Percentiles rank a stretch among this genome's conserved stretches.
phyloP scores from a whole-genome alignment of 257 asterid species.

The Buddleja alternifolia region DNA sequence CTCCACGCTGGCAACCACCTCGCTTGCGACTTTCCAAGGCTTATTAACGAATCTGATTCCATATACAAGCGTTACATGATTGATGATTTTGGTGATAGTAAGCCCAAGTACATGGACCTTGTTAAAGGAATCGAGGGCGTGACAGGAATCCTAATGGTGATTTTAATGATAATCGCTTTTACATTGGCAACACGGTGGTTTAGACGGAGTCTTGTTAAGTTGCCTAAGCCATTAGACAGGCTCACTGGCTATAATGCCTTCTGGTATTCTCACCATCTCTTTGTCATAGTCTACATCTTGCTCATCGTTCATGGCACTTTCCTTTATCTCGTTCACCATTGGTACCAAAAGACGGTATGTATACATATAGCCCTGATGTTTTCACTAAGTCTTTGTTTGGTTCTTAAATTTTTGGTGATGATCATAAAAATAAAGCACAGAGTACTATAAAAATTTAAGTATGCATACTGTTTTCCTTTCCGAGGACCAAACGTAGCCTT shows the following conservation, averaged over 20 bases:
- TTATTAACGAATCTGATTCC: slow-evolving; percentile 44
- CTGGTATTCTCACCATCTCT: slow-evolving; percentile 95
- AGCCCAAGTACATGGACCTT: slow-evolving; percentile 69
- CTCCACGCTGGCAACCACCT: slow-evolving; percentile 98
- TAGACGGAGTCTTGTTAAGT: slow-evolving; percentile 79
- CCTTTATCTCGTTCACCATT: slow-evolving; percentile 77
- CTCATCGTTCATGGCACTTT: slow-evolving; percentile 72
- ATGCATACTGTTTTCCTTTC: too few relatives aligned
- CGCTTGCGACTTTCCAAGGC: slow-evolving; percentile 94
- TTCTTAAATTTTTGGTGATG: too few relatives aligned
- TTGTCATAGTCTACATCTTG: slow-evolving; percentile 73
- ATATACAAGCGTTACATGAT: slow-evolving; percentile 42
- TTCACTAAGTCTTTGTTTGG: not conserved
- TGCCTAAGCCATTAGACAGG: slow-evolving; percentile 89
- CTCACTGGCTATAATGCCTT: slow-evolving; percentile 96
- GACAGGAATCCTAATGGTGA: slow-evolving; percentile 84
- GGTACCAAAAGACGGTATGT: slow-evolving; percentile 86
- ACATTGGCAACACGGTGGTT: slow-evolving; percentile 85
- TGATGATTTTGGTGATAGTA: slow-evolving; percentile 56
- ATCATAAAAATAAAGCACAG: too few relatives aligned
- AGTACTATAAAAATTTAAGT: too few relatives aligned
- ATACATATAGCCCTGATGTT: not conserved
- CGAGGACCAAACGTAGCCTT: not conserved
- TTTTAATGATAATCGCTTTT: slow-evolving; percentile 75
- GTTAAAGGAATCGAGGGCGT: slow-evolving; percentile 74